Evolutionary conservation across 2,329 filamentous ascomycete species (phyloP).

Genomic region (Phialophora verrucosa): DNA sequence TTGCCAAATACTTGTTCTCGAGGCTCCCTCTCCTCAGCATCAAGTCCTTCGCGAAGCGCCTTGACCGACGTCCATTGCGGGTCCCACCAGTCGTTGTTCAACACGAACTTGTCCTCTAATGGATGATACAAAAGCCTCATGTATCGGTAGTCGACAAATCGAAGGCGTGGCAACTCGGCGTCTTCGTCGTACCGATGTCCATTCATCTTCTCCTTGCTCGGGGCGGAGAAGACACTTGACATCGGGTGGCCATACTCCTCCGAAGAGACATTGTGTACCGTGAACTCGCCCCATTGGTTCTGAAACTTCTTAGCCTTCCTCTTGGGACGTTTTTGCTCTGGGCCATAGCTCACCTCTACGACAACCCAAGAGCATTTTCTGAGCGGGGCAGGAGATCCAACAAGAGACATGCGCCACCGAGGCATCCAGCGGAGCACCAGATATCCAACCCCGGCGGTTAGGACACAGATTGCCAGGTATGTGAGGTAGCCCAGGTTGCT

Average conservation of each 20-base stretch:
- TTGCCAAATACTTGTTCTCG: slow-evolving; percentile 85
- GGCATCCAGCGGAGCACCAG: slow-evolving; percentile 90
- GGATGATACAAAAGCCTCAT: slow-evolving; percentile 92
- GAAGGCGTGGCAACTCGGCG: slow-evolving; percentile 75
- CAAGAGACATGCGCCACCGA: slow-evolving; percentile 77
- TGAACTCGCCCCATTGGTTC: slow-evolving; percentile 96
- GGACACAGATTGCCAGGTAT: slow-evolving; percentile 73
- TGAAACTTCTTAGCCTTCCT: slow-evolving; percentile 48
- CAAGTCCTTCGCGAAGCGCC: slow-evolving; percentile 76
- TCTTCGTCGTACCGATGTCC: slow-evolving; percentile 75
- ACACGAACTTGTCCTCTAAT: slow-evolving; percentile 82
- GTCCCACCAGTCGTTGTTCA: slow-evolving; percentile 92
- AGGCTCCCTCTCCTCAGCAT: slow-evolving; percentile 83
- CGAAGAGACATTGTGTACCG: slow-evolving; percentile 70
- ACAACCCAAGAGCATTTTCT: slow-evolving; percentile 87
- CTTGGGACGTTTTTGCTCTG: slow-evolving; percentile 32
- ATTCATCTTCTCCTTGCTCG: slow-evolving; percentile 61
- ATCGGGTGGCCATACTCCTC: slow-evolving; percentile 66
- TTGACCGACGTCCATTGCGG: slow-evolving; percentile 82
- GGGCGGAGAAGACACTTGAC: slow-evolving; percentile 62
- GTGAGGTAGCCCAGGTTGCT: slow-evolving; percentile 69
- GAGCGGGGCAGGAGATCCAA: slow-evolving; percentile 72
- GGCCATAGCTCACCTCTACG: slow-evolving; percentile 68
- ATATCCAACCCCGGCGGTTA: slow-evolving; percentile 78
- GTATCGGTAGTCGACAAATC: slow-evolving; percentile 88